Evolutionary conservation across 306 rosid genomes (phyloP), one percentile per base, ranked within the genome.

Genomic region (Pterocarpus santalinus): DNA sequence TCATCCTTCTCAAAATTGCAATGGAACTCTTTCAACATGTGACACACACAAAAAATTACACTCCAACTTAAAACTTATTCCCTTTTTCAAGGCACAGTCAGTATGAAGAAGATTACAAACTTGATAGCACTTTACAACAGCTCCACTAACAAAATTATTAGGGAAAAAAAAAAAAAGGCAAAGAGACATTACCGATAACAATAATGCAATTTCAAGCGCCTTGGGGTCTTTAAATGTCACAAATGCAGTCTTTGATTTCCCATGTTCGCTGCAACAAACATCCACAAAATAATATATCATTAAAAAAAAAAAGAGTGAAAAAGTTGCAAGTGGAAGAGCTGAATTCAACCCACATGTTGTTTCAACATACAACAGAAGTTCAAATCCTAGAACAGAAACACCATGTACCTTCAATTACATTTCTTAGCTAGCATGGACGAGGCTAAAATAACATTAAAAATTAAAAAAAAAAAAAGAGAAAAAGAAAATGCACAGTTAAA

Each of bases 141-240:
- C 53, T 55, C 43, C 77, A 64, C 32, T 62, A 44, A 52, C 57
- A 88, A 80, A 69, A 72, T 72, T 68, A 63, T 64, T 43, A 43
- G 47, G 9, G 8, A 43, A 43, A 64, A 52, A 81, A 49, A 2
- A 10, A 55, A 65, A 60, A 79, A 44, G 38, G 53, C 79, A 35
- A 32, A 62, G 87, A 78, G 58, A 60, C 51, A 73, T 77, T 91
- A 94, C 98, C 94, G 97, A 94, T 84, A 94, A 84, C 78, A 90
- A 73, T 30, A 92, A 82, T 8, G 98, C 98, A 61, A 94, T 94
- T 87, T 94, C 98, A 85, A 92, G 97, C 5, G 97, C 98, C 89
- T 86, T 94, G 8, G 97, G 90, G 77, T 94, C 97, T 85, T 88
- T 92, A 84, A 92, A 94, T 84, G 97, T 92, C 65, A 94, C 98